Evolutionary conservation across 768 basidiomycete species (phyloP).

Genomic region (Amanita thiersii): DNA sequence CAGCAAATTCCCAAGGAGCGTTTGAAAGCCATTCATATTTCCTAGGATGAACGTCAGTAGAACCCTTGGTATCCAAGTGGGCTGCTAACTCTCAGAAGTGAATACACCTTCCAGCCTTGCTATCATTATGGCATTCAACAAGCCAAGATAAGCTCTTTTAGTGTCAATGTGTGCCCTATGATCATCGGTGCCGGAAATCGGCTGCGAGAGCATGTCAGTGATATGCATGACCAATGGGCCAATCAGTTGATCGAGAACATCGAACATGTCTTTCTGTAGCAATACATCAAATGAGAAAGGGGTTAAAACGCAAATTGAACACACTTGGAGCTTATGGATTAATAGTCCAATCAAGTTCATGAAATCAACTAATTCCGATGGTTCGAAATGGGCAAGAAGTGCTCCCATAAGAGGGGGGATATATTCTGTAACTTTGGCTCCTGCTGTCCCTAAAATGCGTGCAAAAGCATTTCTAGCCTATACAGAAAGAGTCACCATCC

Average conservation of each 20-base stretch:
- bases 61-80: background rate
- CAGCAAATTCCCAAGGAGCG: slow-evolving; percentile 68
- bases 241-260: slow-evolving; percentile 85
- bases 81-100: slow-evolving; percentile 73
- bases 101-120: slow-evolving; percentile 80
- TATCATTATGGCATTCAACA: slow-evolving; percentile 75
- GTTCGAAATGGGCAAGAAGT: slow-evolving; percentile 87
- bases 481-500: background rate
- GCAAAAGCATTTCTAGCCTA: slow-evolving; percentile 93
- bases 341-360: slow-evolving; percentile 91
- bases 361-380: slow-evolving; percentile 89
- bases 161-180: slow-evolving; percentile 69
- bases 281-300: slow-evolving; percentile 1
- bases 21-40: slow-evolving; percentile 57
- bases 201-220: slow-evolving; percentile 68
- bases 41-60: slow-evolving; percentile 16
- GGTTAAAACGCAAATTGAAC: slow-evolving; percentile 9
- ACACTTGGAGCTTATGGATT: slow-evolving; percentile 85
- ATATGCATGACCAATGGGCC: slow-evolving; percentile 83
- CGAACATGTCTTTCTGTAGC: slow-evolving; percentile 70
- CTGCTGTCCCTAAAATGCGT: slow-evolving; percentile 84
- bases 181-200: slow-evolving; percentile 84
- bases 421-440: slow-evolving; percentile 75
- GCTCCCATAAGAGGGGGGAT: slow-evolving; percentile 87
- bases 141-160: slow-evolving; percentile 79